phyloP scores from a whole-genome alignment of 139 green algal genomes.

The Nannochloris sp. region DNA sequence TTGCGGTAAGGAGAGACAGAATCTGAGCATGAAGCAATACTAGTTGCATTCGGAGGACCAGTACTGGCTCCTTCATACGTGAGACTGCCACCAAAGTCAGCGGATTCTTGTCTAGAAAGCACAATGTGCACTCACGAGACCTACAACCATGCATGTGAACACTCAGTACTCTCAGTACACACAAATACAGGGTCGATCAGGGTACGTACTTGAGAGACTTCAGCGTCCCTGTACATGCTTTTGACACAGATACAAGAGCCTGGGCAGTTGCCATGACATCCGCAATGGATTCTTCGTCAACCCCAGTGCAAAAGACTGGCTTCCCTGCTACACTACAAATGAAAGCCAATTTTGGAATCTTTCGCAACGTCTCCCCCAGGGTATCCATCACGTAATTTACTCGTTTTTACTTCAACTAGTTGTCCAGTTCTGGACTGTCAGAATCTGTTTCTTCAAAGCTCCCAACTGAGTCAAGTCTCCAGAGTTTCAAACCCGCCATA shows the following conservation, averaged over 20 bases:
- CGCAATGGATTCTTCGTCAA: slow-evolving; percentile 13
- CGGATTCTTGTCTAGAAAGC: slow-evolving; percentile 21
- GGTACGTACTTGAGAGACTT: background rate
- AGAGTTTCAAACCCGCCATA: too few species aligned
- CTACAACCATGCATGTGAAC: background rate
- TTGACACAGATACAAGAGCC: slow-evolving; percentile 24
- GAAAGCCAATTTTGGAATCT: slow-evolving; percentile 20
- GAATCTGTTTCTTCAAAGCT: too few species aligned
- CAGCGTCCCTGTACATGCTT: slow-evolving; percentile 5
- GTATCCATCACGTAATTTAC: background rate
- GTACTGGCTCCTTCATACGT: slow-evolving; percentile 9
- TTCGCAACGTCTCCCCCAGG: background rate
- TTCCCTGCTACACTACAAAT: slow-evolving; percentile 29
- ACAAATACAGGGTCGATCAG: background rate
- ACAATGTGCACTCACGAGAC: slow-evolving; percentile 3
- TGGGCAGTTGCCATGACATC: slow-evolving; percentile 22
- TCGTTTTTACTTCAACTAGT: background rate
- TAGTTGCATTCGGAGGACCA: slow-evolving; percentile 32
- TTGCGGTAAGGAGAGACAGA: slow-evolving; percentile 18
- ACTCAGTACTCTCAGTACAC: slow-evolving; percentile 1
- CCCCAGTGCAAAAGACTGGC: slow-evolving; percentile 20
- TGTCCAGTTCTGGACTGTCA: background rate
- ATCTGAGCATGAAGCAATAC: slow-evolving; percentile 26
- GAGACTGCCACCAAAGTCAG: slow-evolving; percentile 25
- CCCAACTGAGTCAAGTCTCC: too few species aligned